Percentiles rank a stretch among this genome's conserved stretches.
Conservation (phyloP, 129 eudicot species). For the carrot (Daucus carota) region DNA sequence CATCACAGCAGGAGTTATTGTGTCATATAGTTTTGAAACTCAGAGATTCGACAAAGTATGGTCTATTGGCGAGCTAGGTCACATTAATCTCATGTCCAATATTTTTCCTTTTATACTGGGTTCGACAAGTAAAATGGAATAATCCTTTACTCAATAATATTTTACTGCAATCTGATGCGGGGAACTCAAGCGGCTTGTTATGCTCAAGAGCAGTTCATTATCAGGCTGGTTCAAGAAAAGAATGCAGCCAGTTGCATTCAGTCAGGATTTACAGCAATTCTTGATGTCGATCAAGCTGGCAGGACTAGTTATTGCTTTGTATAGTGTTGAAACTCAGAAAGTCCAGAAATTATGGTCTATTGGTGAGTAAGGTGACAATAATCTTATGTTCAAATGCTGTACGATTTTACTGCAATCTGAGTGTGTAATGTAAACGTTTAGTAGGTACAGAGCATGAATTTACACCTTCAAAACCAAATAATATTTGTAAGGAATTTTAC, state of each 20-base stretch:
- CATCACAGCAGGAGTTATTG: constrained; percentile 5
- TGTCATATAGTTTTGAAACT: constrained; percentile 17
- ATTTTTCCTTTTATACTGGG: constrained; percentile 11
- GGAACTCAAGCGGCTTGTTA: not conserved
- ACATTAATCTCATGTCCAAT: not conserved
- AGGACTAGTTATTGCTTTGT: constrained; percentile 5
- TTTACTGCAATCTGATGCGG: constrained; percentile 1
- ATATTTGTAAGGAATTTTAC: too few relatives aligned
- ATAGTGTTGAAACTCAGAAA: constrained; percentile 13
- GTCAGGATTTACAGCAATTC: constrained; percentile 15
- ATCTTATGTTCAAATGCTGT: not conserved
- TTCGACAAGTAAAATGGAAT: not conserved
- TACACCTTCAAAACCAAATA: too few relatives aligned
- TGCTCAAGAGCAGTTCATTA: not conserved
- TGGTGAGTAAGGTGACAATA: not conserved
- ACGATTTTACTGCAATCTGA: not conserved
- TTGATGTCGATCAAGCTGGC: constrained; percentile 5
- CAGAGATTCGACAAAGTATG: constrained; percentile 10
- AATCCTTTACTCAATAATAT: not conserved
- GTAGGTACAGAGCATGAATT: too few relatives aligned
- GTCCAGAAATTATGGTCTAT: constrained; percentile 14
- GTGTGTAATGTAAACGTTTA: too few relatives aligned
- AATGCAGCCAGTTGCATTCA: constrained; percentile 10
- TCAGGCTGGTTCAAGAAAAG: not conserved
- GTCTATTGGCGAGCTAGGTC: constrained; percentile 3